Evolutionary conservation across 1,139 yeast genomes (phyloP), one percentile per base, ranked within the genome.

Genomic region (Yamadazyma pseudoaaseri): DNA sequence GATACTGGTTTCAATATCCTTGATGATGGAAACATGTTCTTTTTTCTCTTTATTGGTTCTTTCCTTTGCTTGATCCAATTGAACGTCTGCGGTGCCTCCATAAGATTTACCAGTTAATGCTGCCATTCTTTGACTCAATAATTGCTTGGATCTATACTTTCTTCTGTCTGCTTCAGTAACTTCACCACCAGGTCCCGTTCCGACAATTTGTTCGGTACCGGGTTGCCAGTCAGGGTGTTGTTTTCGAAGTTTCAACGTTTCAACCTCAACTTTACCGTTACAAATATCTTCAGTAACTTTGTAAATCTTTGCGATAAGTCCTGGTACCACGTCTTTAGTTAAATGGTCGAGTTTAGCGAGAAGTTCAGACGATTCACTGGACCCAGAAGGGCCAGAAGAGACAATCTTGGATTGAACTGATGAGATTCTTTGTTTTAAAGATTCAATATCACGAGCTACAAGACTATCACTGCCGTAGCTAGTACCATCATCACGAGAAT

Each of bases 131-230:
- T 90, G 84, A 44, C 81, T 81, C 45, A 90, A 67, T 37, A 80
- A 61, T 31, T 92, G 92, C 51, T 85, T 82, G 27, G 86, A 80
- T 47, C 76, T 81, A 31, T 89, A 92, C 50, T 84, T 84, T 39
- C 84, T 73, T 39, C 85, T 73, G 52, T 90, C 97, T 11, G 77
- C 62, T 23, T 86, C 96, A 3, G 96, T 86, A 7, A 87, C 73
- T 43, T 79, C 78, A 11, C 96, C 97, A 49, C 82, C 78, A 23
- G 89, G 82, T 1, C 96, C 97, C 10, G 94, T 78, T 2, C 96
- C 97, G 16, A 71, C 68, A 33, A 87, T 72, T 15, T 52, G 57
- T 24, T 79, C 73, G 12, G 77, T 75, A 20, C 56, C 59, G 1
- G 73, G 71, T 28, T 50, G 52, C 76, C 76, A 70, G 24, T 49